Conservation (phyloP, 352 stramenopile species). For the Globisporangium canariense region DNA sequence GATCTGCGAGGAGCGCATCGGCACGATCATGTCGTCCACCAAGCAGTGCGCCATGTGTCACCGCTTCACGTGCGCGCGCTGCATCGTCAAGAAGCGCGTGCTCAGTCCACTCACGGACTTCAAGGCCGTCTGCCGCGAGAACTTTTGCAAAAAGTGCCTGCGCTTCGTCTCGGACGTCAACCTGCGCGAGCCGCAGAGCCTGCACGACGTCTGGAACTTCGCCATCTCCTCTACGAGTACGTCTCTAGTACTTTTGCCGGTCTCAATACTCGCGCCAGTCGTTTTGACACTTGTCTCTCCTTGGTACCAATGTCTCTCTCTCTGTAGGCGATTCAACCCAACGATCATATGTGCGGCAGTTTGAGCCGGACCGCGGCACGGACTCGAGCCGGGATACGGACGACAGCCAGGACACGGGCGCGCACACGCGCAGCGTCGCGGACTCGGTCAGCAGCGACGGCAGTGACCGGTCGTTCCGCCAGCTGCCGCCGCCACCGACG, state of each 20-base stretch:
- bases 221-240: constrained; percentile 31
- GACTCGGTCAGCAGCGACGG: constrained; percentile 12
- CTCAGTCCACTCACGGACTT: constrained; percentile 62
- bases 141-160: constrained; percentile 72
- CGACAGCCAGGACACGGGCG: constrained; percentile 22
- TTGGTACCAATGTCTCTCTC: background rate
- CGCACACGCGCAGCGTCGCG: constrained; percentile 8
- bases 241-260: background rate
- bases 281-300: background rate
- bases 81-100: constrained; percentile 59
- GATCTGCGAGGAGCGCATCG: constrained; percentile 57
- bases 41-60: constrained; percentile 68
- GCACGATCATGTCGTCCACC: constrained; percentile 47
- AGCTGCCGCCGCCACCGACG: constrained; percentile 17
- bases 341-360: constrained; percentile 8
- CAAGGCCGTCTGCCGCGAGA: constrained; percentile 36
- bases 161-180: constrained; percentile 59
- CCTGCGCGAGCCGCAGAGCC: constrained; percentile 45
- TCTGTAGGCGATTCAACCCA: constrained; percentile 13
- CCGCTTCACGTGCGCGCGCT: constrained; percentile 56
- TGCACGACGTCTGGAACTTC: constrained; percentile 40
- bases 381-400: constrained; percentile 28
- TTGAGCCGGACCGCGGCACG: constrained; percentile 22
- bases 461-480: constrained; percentile 20
- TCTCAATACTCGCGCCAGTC: background rate